Evolutionary conservation across 1,284 basidiomycete genomes (phyloP).

Genomic region (Cutaneotrichosporon cavernicola): DNA sequence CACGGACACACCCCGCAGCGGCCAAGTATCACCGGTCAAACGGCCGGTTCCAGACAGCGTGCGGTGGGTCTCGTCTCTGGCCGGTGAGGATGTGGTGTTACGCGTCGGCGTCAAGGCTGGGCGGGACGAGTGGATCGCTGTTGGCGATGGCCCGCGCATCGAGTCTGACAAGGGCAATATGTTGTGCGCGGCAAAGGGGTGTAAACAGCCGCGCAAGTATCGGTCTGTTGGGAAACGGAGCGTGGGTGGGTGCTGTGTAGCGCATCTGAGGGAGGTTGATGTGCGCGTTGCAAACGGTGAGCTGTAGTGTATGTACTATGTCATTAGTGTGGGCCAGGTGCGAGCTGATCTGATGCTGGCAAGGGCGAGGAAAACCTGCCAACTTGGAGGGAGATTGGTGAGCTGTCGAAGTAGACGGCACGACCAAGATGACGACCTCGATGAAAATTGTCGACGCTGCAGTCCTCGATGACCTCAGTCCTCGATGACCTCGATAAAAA

Average conservation of each 20-base stretch:
- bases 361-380: neutral
- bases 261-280: slow-evolving; percentile 50
- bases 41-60: slow-evolving; percentile 14
- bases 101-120: slow-evolving; percentile 34
- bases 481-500: too few relatives aligned
- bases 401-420: too few relatives aligned
- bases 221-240: slow-evolving; percentile 58
- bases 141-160: neutral
- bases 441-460: too few relatives aligned
- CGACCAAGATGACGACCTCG: too few relatives aligned
- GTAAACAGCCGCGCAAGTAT: slow-evolving; percentile 58
- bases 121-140: slow-evolving; percentile 29
- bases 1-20: slow-evolving; percentile 45
- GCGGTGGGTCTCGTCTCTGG: slow-evolving; percentile 18
- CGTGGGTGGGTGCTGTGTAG: slow-evolving; percentile 60
- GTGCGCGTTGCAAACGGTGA: slow-evolving; percentile 10
- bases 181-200: slow-evolving; percentile 57
- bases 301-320: slow-evolving; percentile 8
- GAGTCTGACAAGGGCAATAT: neutral
- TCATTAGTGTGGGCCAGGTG: neutral
- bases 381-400: too few relatives aligned
- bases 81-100: slow-evolving; percentile 25
- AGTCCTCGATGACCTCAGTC: too few relatives aligned
- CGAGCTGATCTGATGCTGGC: neutral
- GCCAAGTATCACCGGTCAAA: slow-evolving; percentile 16